Conservation (phyloP, 305 asterid species). For the Ajuga reptans region DNA sequence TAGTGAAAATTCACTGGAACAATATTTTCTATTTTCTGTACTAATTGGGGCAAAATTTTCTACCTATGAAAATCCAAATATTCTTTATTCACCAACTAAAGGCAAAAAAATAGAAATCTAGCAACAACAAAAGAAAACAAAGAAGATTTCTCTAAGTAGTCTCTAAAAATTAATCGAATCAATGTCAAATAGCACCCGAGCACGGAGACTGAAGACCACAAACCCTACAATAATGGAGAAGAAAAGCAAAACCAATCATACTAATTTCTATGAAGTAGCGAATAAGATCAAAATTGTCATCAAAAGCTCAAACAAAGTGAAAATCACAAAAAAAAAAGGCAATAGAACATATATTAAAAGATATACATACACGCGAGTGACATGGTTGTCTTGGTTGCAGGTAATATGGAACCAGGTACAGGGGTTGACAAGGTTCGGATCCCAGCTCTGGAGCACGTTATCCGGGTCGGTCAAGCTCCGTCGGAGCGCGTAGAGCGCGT, state of each 20-base stretch:
- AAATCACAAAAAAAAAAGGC: not conserved
- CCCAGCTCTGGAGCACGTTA: slow-evolving; percentile 94
- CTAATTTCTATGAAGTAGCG: not conserved
- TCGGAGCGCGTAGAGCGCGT: slow-evolving; percentile 83
- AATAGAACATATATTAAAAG: too few relatives aligned
- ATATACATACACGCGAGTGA: slow-evolving; percentile 72
- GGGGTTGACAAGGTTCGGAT: slow-evolving; percentile 81
- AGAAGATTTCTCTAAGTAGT: not conserved
- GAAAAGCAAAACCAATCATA: not conserved
- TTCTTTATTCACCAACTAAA: slow-evolving; percentile 1
- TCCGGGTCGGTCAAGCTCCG: slow-evolving; percentile 82
- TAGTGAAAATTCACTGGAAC: not conserved
- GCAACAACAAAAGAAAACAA: not conserved
- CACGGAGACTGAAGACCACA: not conserved
- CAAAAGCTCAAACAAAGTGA: slow-evolving; percentile 5
- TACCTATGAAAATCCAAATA: not conserved
- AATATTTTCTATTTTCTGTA: too few relatives aligned
- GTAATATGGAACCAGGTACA: slow-evolving; percentile 97
- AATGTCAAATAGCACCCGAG: not conserved
- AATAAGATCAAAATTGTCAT: not conserved
- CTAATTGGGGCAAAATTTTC: not conserved
- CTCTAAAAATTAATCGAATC: not conserved
- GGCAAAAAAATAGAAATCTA: not conserved
- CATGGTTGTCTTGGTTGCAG: slow-evolving; percentile 77
- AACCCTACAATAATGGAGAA: not conserved